These are phyloP conservation scores for Morella rubra DNA, from an alignment of 306 rosid genomes.

Conservation along the genomic window DNA sequence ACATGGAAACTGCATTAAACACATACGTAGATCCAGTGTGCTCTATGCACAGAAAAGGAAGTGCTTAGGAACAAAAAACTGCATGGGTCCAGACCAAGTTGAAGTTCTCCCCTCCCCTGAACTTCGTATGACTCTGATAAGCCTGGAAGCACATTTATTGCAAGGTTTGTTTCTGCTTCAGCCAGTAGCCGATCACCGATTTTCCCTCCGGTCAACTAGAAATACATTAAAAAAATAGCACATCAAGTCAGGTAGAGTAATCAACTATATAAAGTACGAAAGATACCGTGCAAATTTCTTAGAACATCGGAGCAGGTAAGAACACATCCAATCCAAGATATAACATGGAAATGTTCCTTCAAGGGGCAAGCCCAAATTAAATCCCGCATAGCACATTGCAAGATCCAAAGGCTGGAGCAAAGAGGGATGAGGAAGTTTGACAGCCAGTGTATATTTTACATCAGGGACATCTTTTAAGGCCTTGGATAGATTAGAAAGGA, in stretches of 20 bases:
- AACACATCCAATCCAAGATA: neutral
- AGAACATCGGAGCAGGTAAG: constrained; percentile 12
- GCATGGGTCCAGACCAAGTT: constrained; percentile 66
- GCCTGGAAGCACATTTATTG: constrained; percentile 96
- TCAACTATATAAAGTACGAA: constrained; percentile 21
- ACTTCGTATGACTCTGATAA: constrained; percentile 90
- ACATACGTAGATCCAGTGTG: constrained; percentile 1
- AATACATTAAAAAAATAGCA: constrained; percentile 28
- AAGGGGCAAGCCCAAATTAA: neutral
- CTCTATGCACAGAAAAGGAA: constrained; percentile 1
- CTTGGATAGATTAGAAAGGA: neutral
- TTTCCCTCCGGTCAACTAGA: constrained; percentile 87
- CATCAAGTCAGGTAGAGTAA: constrained; percentile 26
- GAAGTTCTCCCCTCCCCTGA: constrained; percentile 99
- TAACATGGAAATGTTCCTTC: neutral
- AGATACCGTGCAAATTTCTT: constrained; percentile 9
- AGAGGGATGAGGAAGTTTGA: neutral
- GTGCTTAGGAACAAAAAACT: constrained; percentile 13
- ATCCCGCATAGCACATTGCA: neutral
- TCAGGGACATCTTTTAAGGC: neutral
- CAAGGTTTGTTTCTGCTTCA: constrained; percentile 98
- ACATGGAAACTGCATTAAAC: constrained; percentile 26
- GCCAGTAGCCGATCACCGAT: constrained; percentile 87
- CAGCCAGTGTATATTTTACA: neutral
- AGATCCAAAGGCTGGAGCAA: neutral